phyloP scores from a whole-genome alignment of 176 grass and related monocot genomes.

The Triticum timopheevii region DNA sequence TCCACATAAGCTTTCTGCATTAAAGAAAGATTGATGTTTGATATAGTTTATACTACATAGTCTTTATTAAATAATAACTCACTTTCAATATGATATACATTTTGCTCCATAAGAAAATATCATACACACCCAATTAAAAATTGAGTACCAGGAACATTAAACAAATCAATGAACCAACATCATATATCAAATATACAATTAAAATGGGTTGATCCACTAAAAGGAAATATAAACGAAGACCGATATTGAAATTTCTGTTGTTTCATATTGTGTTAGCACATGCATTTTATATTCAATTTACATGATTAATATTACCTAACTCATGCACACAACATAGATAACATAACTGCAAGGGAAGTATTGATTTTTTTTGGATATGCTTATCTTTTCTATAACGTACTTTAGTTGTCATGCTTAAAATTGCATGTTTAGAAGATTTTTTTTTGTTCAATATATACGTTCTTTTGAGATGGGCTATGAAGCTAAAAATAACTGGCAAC shows the following conservation, averaged over 20 bases:
- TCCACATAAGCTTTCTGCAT: constrained; percentile 77
- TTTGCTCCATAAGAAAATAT: neutral
- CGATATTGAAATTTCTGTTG: no score
- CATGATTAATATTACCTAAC: no score
- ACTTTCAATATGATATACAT: neutral
- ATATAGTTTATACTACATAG: neutral
- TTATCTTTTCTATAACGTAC: neutral
- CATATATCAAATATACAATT: no score
- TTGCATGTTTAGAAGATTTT: neutral
- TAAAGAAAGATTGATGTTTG: neutral
- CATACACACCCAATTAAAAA: neutral
- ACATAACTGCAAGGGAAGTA: neutral
- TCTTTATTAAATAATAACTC: neutral
- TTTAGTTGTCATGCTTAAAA: neutral
- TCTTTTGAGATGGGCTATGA: neutral
- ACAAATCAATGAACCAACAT: neutral
- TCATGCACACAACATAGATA: no score
- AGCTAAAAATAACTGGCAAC: neutral
- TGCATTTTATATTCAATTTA: no score
- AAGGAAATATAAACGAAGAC: no score
- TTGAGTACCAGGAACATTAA: neutral
- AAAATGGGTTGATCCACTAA: no score
- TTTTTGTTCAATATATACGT: neutral
- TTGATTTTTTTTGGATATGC: neutral
- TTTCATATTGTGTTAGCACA: no score